Evolutionary conservation across 176 grass and related monocot genomes (phyloP), one percentile per base, ranked within the genome.

Genomic region (Oryza officinalis): DNA sequence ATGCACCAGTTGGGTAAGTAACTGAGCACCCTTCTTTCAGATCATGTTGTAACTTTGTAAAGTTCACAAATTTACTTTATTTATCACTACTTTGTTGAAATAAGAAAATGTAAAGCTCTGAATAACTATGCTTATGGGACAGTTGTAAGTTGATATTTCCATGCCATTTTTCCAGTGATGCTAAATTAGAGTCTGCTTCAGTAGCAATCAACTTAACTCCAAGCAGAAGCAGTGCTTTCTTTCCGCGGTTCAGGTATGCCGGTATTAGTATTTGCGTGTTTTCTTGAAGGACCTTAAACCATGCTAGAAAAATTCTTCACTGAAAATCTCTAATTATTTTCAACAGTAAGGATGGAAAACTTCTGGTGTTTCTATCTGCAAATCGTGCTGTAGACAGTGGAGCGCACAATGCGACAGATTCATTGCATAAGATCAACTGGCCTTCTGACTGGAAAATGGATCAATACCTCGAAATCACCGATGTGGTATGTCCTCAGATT

Each of bases 161-260:
- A 25, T 83, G 13, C 63, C 44, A 3, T 12, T 71, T 28, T 33
- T 86, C 28, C 81, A 85, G 87, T 78, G 77, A 35, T 72, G 52
- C 76, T 45, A 79, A 65, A 38, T 83, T 83, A 66, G 64, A 41
- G 8, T 40, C 27, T 9, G 15, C 14, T 67, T 71, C 47, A 59
- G 40, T 72, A 77, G 81, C 31, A 47, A 8, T 10, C 12, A 92
- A 89, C 81, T 80, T 94, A 82, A 94, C 89, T 41, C 13, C 83
- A 76, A 66, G 74, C 54, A 77, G 88, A 23, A 85, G 81, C 69
- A 94, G 92, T 25, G 87, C 89, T 87, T 92, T 85, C 54, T 94
- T 89, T 82, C 92, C 89, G 13, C 81, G 74, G 33, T 94, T 94
- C 81, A 92, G 92, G 92, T 94, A 87, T 72, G 72, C 30, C 71